Evolutionary conservation across 2,329 filamentous ascomycete genomes (phyloP), one percentile per base, ranked within the genome.

Genomic region (Calonectria hongkongensis): DNA sequence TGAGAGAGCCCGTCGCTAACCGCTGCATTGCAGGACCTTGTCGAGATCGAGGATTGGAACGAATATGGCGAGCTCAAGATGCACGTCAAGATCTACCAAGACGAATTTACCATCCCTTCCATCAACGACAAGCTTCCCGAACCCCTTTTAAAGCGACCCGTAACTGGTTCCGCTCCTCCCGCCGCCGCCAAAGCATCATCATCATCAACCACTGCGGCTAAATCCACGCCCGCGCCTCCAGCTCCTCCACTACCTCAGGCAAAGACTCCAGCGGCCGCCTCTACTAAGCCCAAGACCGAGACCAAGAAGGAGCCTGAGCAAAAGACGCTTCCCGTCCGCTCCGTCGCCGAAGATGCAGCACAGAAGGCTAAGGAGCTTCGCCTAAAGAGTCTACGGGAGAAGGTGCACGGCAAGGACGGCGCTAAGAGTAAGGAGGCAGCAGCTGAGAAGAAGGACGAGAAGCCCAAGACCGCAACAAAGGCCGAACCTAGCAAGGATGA

Each of bases 31-130:
- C 73, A 98, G 96, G 97, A 98, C 83, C 89, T 98, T 63, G 94
- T 96, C 75, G 93, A 98, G 84, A 92, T 98, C 75, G 97, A 99
- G 85, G 97, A 99, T 83, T 98, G 96, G 97, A 99, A 99, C 87
- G 97, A 99, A 84, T 98, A 97, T 85, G 95, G 95, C 85, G 96
- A 98, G 86, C 90, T 99, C 74, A 95, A 95, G 84, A 92, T 96
- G 85, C 94, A 96, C 79, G 92, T 98, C 79, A 92, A 89, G 73
- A 90, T 93, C 78, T 91, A 89, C 85, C 90, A 90, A 82, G 90
- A 92, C 85, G 90, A 92, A 77, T 87, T 86, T 79, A 91, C 90
- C 62, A 90, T 91, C 77, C 88, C 89, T 41, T 82, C 87, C 82
- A 88, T 90, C 85, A 82, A 87, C 85, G 83, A 89, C 78, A 87